phyloP scores from a whole-genome alignment of 805 yeast genomes.

The Candida ficus region DNA sequence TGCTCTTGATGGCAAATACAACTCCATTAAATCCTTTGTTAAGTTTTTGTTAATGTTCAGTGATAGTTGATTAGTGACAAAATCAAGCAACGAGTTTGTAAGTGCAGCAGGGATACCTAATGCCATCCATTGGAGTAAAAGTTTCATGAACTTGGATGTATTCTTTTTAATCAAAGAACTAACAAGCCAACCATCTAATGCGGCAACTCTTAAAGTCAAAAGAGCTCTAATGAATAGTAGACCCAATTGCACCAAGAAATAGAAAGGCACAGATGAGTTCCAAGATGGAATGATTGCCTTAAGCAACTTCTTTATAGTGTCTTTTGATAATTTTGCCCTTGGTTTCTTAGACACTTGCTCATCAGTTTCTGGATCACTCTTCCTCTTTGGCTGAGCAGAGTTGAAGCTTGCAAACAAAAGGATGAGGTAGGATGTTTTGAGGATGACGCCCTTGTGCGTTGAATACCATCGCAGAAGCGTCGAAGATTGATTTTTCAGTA shows the following conservation, averaged over 20 bases:
- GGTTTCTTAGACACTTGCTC: neutral
- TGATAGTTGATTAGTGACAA: conserved; percentile 53
- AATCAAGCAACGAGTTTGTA: conserved; percentile 64
- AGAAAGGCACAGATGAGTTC: conserved; percentile 21
- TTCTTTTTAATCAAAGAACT: conserved; percentile 72
- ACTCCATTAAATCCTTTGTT: conserved; percentile 57
- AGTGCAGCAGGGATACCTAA: conserved; percentile 84
- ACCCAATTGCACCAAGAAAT: conserved; percentile 21
- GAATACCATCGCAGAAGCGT: conserved; percentile 18
- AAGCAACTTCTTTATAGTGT: conserved; percentile 11
- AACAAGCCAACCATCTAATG: conserved; percentile 79
- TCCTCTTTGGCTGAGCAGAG: conserved; percentile 12
- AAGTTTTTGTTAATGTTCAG: conserved; percentile 57
- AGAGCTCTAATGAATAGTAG: conserved; percentile 65
- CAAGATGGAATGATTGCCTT: conserved; percentile 20
- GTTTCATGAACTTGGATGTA: conserved; percentile 56
- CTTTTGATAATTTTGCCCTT: conserved; percentile 9
- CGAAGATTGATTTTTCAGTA: conserved; percentile 1
- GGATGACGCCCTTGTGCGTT: conserved; percentile 22
- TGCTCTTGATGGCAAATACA: conserved; percentile 59
- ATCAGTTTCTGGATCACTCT: neutral
- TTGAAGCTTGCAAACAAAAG: conserved; percentile 22
- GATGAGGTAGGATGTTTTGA: conserved; percentile 24
- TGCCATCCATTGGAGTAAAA: conserved; percentile 71
- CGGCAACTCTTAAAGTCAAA: conserved; percentile 76